phyloP scores from a whole-genome alignment of 495 filamentous ascomycete genomes.

The Poronia punctata region DNA sequence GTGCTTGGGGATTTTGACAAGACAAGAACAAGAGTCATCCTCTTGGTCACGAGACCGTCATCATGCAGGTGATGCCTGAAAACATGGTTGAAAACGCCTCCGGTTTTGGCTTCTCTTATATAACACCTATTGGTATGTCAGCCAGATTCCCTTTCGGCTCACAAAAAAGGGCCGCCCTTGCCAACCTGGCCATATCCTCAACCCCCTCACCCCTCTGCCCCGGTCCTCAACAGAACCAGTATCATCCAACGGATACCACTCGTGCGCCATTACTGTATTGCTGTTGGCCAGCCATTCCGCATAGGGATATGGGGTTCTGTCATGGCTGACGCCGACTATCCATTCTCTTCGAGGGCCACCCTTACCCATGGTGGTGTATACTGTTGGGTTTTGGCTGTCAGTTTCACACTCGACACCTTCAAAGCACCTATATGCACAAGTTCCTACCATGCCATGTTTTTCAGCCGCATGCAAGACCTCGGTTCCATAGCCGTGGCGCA shows the following conservation, averaged over 20 bases:
- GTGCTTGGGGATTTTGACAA: too few species aligned
- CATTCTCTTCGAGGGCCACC: slow-evolving; percentile 3
- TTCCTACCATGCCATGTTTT: too few species aligned
- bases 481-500: too few species aligned
- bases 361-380: too few species aligned
- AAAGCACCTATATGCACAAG: too few species aligned
- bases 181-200: slow-evolving; percentile 9
- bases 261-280: slow-evolving; percentile 31
- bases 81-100: slow-evolving; percentile 18
- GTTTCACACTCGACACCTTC: too few species aligned
- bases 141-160: slow-evolving; percentile 1
- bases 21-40: too few species aligned
- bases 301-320: slow-evolving; percentile 21
- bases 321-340: slow-evolving; percentile 7
- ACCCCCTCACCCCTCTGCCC: slow-evolving; percentile 17
- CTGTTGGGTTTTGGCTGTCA: too few species aligned
- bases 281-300: slow-evolving; percentile 32
- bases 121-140: slow-evolving; percentile 46
- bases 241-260: slow-evolving; percentile 41
- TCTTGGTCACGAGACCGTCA: slow-evolving; percentile 15
- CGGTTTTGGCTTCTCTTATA: slow-evolving; percentile 40
- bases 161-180: neutral
- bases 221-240: slow-evolving; percentile 12
- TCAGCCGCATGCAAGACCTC: too few species aligned
- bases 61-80: slow-evolving; percentile 39